These are phyloP conservation scores for Fusarium sp. DNA, from an alignment of 2,329 filamentous ascomycete species.

Conservation along the genomic window DNA sequence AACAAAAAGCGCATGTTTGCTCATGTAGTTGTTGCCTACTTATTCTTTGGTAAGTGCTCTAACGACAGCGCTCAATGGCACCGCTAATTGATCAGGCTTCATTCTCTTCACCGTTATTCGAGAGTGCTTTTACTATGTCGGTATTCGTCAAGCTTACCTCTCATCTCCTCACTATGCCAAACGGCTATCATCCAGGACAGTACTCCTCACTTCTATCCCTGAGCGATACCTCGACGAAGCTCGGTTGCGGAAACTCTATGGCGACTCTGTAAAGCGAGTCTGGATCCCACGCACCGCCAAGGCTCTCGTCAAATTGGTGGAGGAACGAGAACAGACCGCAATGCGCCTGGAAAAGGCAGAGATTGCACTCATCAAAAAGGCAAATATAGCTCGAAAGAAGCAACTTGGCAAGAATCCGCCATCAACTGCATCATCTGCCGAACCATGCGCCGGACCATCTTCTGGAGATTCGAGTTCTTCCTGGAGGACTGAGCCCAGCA, in stretches of 20 bases:
- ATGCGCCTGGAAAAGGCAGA: conserved; percentile 87
- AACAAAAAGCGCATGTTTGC: conserved; percentile 74
- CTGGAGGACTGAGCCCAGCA: conserved; percentile 11
- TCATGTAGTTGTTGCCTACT: conserved; percentile 80
- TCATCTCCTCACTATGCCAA: conserved; percentile 84
- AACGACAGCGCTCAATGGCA: too few relatives aligned
- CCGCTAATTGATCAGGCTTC: conserved; percentile 64
- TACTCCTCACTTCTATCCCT: conserved; percentile 88
- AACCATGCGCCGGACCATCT: conserved; percentile 12
- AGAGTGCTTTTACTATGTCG: conserved; percentile 91
- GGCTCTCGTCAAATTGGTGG: conserved; percentile 80
- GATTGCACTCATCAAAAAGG: conserved; percentile 81
- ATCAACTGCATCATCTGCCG: conserved; percentile 8
- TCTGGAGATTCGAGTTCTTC: conserved; percentile 24
- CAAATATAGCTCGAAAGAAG: conserved; percentile 76
- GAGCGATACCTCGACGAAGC: conserved; percentile 77
- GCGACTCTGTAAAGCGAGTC: conserved; percentile 79
- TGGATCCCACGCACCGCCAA: conserved; percentile 84
- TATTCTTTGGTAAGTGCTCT: conserved; percentile 65
- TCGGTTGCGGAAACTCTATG: conserved; percentile 83
- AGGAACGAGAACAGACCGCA: conserved; percentile 81
- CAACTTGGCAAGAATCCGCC: conserved; percentile 13
- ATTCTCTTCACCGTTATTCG: conserved; percentile 87
- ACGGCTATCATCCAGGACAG: conserved; percentile 87
- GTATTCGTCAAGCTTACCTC: conserved; percentile 90